A percentile compares a stretch with the other conserved stretches of the same genome.
Evolutionary conservation across 2,329 filamentous ascomycete species (phyloP).

Genomic region (Aureobasidium sp.): DNA sequence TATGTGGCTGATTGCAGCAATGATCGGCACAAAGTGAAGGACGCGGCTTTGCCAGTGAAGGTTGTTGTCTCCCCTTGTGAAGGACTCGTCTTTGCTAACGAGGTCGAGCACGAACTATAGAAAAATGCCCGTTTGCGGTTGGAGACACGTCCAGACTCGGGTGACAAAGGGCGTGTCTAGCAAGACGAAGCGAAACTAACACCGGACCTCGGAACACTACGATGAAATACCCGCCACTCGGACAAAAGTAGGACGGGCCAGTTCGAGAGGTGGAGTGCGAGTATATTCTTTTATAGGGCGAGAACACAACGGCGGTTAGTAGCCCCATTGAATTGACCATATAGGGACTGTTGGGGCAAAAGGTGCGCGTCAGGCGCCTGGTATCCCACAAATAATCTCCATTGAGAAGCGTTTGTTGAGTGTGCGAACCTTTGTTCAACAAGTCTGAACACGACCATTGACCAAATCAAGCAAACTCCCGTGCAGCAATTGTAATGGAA

Average conservation of each 20-base stretch:
- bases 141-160: not conserved
- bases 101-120: not conserved
- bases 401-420: no score
- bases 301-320: not conserved
- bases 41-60: not conserved
- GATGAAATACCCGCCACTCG: not conserved
- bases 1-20: slow-evolving; percentile 7
- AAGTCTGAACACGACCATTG: not conserved
- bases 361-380: not conserved
- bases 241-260: not conserved
- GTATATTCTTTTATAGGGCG: not conserved
- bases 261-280: not conserved
- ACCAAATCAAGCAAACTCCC: not conserved
- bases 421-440: not conserved
- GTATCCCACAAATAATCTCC: not conserved
- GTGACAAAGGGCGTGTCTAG: not conserved
- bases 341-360: not conserved
- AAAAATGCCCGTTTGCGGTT: not conserved
- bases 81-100: not conserved
- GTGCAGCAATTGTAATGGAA: no score
- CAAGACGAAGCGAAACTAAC: not conserved
- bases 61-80: not conserved
- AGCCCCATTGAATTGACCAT: not conserved
- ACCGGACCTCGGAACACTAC: not conserved
- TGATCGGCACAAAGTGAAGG: not conserved